These are phyloP conservation scores for Trichoderma breve DNA, from an alignment of 2,329 filamentous ascomycete species.

Conservation along the genomic window DNA sequence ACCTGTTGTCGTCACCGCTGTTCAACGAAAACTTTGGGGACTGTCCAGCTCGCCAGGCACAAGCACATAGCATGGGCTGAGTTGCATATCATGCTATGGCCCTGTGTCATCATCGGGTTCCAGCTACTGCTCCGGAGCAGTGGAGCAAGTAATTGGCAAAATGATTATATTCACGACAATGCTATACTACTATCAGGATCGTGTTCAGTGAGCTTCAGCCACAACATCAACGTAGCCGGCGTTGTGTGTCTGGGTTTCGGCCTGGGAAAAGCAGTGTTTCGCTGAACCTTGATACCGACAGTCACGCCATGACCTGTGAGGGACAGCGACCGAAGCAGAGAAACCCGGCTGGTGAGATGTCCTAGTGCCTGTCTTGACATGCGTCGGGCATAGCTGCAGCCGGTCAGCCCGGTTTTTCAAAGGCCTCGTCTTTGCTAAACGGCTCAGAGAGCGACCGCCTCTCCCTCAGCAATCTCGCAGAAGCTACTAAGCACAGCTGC, in stretches of 20 bases:
- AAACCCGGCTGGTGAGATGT: background rate
- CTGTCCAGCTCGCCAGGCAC: constrained; percentile 6
- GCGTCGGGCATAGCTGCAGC: constrained; percentile 18
- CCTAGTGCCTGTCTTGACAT: constrained; percentile 8
- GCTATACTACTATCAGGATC: background rate
- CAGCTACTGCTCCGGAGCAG: constrained; percentile 3
- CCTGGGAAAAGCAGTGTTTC: constrained; percentile 1
- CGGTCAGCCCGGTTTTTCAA: constrained; percentile 4
- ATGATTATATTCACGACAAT: background rate
- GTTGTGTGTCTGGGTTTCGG: background rate
- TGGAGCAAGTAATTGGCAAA: background rate
- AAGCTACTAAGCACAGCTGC: background rate
- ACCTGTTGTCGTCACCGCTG: constrained; percentile 10
- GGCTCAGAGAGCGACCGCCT: background rate
- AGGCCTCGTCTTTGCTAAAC: background rate
- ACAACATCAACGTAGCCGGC: background rate
- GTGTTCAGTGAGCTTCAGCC: background rate
- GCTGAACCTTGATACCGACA: background rate
- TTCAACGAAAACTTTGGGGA: background rate
- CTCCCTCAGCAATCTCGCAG: background rate
- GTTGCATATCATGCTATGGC: background rate
- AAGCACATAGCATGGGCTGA: constrained; percentile 2
- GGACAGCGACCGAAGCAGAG: background rate
- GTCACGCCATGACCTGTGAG: constrained; percentile 13
- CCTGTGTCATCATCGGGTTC: background rate